Evolutionary conservation across 768 basidiomycete species (phyloP), one percentile per base, ranked within the genome.

Genomic region (Cystofilobasidium bisporidii): DNA sequence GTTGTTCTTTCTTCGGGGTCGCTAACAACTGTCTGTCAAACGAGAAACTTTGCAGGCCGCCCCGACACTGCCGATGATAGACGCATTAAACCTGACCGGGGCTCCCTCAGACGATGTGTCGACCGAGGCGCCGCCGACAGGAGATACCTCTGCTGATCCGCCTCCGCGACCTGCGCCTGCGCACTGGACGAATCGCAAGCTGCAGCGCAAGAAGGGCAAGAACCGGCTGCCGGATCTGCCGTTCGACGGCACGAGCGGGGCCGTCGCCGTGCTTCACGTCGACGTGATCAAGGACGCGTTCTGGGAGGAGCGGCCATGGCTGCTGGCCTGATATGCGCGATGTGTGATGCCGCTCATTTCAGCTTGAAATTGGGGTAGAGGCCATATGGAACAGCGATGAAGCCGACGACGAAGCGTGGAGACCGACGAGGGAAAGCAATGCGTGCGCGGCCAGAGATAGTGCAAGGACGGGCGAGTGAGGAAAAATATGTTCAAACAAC

Each of bases 201-300:
- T 60, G 58, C 67, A 60, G 53, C 33, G n/a, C 5, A 61, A 61
- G 24, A 61, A 45, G 45, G n/a, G 22, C 24, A 53, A 53, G 47
- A 53, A 50, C 45, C 45, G 36, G 8, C 62, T 53, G 43, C 62
- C 47, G 1, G 50, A 28, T 5, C 24, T 50, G 28, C 55, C 56
- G 15, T 55, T 50, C 50, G 76, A 77, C 57, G 77, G 77, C 10
- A 73, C 73, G 12, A 69, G 70, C 38, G 77, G 77, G 0, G 80
- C 73, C 73, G 78, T 90, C 57, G 80, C 79, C 6, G 78, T 91
- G 1, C 71, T 86, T 30, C 89, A 94, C 71, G 88, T 86, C 74
- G 91, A 94, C 77, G 82, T 94, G 67, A 91, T 94, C 68, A 81
- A 82, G 63, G 84, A 88, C 63, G 82, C 81, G 0, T 93, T 94